Conservation (phyloP, 2,329 filamentous ascomycete genomes). For the Pyrenophora tritici-repentis region DNA sequence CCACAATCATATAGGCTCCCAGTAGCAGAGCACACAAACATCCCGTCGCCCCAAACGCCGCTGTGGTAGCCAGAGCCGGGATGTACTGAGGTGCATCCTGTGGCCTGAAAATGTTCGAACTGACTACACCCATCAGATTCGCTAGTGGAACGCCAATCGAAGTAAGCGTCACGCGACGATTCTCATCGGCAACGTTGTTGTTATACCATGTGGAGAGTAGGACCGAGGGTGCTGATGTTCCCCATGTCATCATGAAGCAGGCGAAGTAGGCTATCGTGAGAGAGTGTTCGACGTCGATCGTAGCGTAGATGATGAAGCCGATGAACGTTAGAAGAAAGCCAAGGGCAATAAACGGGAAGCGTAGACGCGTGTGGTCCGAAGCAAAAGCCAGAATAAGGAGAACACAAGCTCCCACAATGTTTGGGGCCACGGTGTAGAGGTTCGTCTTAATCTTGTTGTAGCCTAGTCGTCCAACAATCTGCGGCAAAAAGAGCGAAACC, state of each 20-base stretch:
- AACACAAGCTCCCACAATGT: slow-evolving; percentile 73
- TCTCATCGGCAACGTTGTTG: slow-evolving; percentile 81
- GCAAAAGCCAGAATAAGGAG: slow-evolving; percentile 73
- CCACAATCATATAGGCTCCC: slow-evolving; percentile 67
- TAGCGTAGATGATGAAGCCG: slow-evolving; percentile 79
- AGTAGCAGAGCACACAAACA: slow-evolving; percentile 60
- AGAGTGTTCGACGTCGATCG: slow-evolving; percentile 65
- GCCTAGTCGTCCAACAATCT: slow-evolving; percentile 60
- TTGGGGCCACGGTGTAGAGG: slow-evolving; percentile 80
- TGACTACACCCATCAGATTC: slow-evolving; percentile 76
- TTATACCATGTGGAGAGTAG: slow-evolving; percentile 75
- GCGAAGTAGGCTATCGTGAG: slow-evolving; percentile 74
- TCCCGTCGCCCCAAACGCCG: slow-evolving; percentile 66
- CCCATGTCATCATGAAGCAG: slow-evolving; percentile 83
- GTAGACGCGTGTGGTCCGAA: slow-evolving; percentile 68
- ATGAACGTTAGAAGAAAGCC: slow-evolving; percentile 76
- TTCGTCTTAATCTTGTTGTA: slow-evolving; percentile 70
- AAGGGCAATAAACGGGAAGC: slow-evolving; percentile 75
- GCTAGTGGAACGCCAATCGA: slow-evolving; percentile 74
- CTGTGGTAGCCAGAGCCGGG: slow-evolving; percentile 68
- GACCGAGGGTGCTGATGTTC: slow-evolving; percentile 74
- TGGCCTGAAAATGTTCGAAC: slow-evolving; percentile 68
- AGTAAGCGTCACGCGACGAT: slow-evolving; percentile 70
- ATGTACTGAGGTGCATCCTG: slow-evolving; percentile 69
- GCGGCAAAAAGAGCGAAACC: slow-evolving; percentile 62